Conservation (phyloP, 2,329 filamentous ascomycete genomes). For the Scedosporium aurantiacum region DNA sequence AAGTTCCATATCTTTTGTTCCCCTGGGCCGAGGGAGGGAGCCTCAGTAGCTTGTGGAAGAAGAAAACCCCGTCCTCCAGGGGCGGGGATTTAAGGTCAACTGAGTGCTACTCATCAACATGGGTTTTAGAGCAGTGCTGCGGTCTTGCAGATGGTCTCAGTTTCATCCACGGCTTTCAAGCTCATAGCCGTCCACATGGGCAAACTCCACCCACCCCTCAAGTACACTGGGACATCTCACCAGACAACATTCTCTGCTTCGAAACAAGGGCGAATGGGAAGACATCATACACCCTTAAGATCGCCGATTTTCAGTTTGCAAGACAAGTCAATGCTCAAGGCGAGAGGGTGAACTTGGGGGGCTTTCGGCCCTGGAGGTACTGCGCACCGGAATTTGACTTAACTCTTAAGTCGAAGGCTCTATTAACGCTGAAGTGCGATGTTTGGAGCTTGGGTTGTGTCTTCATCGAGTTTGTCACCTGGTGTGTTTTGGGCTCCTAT, state of each 20-base stretch:
- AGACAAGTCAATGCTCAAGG: not conserved
- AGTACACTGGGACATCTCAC: not conserved
- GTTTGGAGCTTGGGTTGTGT: not conserved
- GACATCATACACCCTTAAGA: not conserved
- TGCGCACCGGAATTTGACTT: not conserved
- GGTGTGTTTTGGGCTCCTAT: not conserved
- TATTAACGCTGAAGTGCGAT: not conserved
- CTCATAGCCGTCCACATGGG: not conserved
- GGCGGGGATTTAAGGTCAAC: too few relatives aligned
- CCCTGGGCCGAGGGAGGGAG: not conserved
- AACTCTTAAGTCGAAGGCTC: not conserved
- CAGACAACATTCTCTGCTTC: slow-evolving; percentile 2
- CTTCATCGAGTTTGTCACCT: not conserved
- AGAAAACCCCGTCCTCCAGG: not conserved
- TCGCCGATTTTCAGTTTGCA: slow-evolving; percentile 3
- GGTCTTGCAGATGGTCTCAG: not conserved
- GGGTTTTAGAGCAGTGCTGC: not conserved
- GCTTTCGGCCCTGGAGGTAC: not conserved
- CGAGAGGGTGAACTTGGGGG: not conserved
- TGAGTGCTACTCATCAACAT: not conserved
- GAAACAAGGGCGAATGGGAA: not conserved
- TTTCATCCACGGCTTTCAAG: not conserved
- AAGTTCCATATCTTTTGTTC: not conserved
- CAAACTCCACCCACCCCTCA: not conserved
- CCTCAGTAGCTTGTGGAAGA: slow-evolving; percentile 11